A percentile compares a stretch with the other conserved stretches of the same genome.
These are phyloP conservation scores for Artemisia annua DNA, from an alignment of 129 eudicot genomes.

Conservation along the genomic window DNA sequence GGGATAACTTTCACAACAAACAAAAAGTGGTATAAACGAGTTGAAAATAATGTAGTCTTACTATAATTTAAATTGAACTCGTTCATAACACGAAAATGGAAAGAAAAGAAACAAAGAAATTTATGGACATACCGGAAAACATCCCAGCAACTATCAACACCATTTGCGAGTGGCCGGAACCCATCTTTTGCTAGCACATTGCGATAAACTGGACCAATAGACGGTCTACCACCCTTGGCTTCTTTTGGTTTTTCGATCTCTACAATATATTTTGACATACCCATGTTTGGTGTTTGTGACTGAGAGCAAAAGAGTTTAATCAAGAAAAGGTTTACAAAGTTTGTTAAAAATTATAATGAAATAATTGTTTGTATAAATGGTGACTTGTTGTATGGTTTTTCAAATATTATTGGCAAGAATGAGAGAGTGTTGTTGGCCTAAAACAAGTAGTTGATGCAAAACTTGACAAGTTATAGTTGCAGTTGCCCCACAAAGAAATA, in stretches of 20 bases:
- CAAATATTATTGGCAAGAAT: slow-evolving; percentile 1
- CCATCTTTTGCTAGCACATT: slow-evolving; percentile 79
- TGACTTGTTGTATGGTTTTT: neutral
- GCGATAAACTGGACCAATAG: slow-evolving; percentile 83
- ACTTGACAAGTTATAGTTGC: slow-evolving; percentile 16
- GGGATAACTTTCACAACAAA: neutral
- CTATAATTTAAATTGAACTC: neutral
- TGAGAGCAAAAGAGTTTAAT: neutral
- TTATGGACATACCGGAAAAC: slow-evolving; percentile 56
- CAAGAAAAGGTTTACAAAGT: neutral
- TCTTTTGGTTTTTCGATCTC: slow-evolving; percentile 67
- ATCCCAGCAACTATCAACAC: slow-evolving; percentile 78
- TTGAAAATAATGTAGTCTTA: no score
- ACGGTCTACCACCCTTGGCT: slow-evolving; percentile 45
- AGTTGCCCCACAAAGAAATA: slow-evolving; percentile 12
- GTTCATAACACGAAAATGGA: neutral
- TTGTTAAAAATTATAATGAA: neutral
- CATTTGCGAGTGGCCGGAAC: slow-evolving; percentile 54
- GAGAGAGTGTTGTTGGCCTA: slow-evolving; percentile 24
- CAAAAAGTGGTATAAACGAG: neutral
- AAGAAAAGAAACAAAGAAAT: no score
- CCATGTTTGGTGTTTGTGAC: neutral
- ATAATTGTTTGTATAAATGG: neutral
- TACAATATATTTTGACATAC: slow-evolving; percentile 51
- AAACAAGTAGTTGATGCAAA: neutral